Conservation (phyloP, 1,139 yeast genomes). For the Scheffersomyces cryptocercus region DNA sequence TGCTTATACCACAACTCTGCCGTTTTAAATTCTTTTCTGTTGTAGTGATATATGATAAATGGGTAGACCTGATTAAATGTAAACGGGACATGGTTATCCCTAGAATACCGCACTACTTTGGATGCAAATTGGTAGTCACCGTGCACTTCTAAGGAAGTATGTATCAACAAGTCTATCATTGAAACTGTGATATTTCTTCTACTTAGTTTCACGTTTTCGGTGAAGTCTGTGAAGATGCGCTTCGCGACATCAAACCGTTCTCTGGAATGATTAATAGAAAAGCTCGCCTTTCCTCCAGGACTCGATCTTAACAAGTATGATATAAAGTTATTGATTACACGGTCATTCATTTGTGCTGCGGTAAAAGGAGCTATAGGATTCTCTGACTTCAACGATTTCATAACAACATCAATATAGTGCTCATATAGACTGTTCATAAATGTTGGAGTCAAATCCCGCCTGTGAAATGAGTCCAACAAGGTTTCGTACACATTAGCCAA, state of each 20-base stretch:
- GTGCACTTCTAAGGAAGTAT: conserved; percentile 29
- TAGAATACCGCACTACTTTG: conserved; percentile 25
- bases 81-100: conserved; percentile 30
- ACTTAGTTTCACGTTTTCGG: conserved; percentile 13
- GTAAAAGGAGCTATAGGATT: conserved; percentile 3
- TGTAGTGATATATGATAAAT: conserved; percentile 38
- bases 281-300: conserved; percentile 18
- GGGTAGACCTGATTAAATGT: conserved; percentile 46
- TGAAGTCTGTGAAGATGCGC: conserved; percentile 25
- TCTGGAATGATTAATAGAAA: conserved; percentile 18
- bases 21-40: conserved; percentile 26
- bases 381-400: background rate
- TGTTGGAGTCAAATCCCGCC: conserved; percentile 15
- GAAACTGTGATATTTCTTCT: conserved; percentile 19
- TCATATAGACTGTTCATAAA: conserved; percentile 20
- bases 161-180: conserved; percentile 33
- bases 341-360: conserved; percentile 19
- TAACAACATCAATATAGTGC: conserved; percentile 16
- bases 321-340: conserved; percentile 30
- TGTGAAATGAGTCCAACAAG: conserved; percentile 18
- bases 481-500: conserved; percentile 30
- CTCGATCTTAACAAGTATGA: conserved; percentile 26
- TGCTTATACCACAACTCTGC: conserved; percentile 45
- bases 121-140: conserved; percentile 39
- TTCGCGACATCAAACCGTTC: conserved; percentile 33